Percentiles rank a stretch among this genome's conserved stretches.
Evolutionary conservation across 768 basidiomycete genomes (phyloP).

Genomic region (Sistotremastrum niveocremeum): DNA sequence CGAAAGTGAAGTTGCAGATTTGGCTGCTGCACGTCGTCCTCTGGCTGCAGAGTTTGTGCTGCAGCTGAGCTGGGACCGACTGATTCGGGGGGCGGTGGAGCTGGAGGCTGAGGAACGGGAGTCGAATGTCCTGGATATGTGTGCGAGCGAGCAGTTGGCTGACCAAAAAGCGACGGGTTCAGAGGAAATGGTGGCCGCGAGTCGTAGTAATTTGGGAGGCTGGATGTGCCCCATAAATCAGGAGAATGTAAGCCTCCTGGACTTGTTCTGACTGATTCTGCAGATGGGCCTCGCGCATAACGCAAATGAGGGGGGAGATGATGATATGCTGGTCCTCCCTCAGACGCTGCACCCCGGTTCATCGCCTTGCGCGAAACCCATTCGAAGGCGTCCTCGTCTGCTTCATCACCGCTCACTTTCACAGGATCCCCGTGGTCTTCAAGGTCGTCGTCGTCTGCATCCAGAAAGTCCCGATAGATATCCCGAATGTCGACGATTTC

Average conservation of each 20-base stretch:
- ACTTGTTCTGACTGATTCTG: constrained; percentile 46
- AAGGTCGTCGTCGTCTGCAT: constrained; percentile 57
- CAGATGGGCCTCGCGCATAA: constrained; percentile 41
- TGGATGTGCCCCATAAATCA: constrained; percentile 29
- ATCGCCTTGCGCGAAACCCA: constrained; percentile 63
- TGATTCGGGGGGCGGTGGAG: constrained; percentile 4
- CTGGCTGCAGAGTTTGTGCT: constrained; percentile 12
- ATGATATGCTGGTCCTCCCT: constrained; percentile 41
- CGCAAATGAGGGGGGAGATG: constrained; percentile 64
- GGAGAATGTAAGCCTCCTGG: constrained; percentile 30
- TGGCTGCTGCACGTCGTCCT: constrained; percentile 30
- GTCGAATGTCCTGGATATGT: constrained; percentile 1
- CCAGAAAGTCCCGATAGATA: constrained; percentile 89
- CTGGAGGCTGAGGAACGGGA: constrained; percentile 5
- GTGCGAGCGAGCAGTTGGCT: too few species aligned
- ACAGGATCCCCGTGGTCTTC: constrained; percentile 25
- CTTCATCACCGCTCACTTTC: constrained; percentile 33
- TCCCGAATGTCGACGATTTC: constrained; percentile 87
- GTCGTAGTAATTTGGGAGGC: constrained; percentile 26
- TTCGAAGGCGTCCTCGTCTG: constrained; percentile 56
- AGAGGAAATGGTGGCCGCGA: constrained; percentile 19
- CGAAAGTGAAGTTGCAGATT: constrained; percentile 85
- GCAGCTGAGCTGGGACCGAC: background rate
- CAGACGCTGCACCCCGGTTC: constrained; percentile 35
- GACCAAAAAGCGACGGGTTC: constrained; percentile 5